Evolutionary conservation across 495 filamentous ascomycete species (phyloP).

Genomic region (Penicillium odoratum): DNA sequence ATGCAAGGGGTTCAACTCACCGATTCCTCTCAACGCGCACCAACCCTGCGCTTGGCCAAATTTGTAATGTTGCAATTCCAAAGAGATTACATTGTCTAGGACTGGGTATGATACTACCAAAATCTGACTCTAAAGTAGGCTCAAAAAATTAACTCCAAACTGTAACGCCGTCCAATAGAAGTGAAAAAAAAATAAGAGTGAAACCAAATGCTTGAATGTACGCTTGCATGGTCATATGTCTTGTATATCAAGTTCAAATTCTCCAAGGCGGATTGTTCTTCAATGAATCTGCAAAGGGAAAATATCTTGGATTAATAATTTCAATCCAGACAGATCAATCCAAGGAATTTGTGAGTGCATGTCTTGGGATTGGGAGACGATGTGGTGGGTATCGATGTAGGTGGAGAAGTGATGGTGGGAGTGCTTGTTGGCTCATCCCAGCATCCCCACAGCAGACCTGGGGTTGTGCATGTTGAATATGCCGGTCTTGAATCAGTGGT

Average conservation of each 20-base stretch:
- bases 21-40: neutral
- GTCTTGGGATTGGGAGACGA: neutral
- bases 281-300: neutral
- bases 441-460: slow-evolving; percentile 3
- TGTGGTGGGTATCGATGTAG: neutral
- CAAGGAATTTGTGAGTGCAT: neutral
- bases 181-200: neutral
- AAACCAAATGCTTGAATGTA: neutral
- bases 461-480: neutral
- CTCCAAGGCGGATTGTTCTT: neutral
- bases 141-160: neutral
- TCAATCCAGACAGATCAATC: neutral
- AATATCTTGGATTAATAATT: neutral
- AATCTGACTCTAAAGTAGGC: neutral
- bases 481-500: neutral
- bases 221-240: neutral
- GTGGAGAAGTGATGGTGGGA: neutral
- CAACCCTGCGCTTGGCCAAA: neutral
- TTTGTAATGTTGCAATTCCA: neutral
- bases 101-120: neutral
- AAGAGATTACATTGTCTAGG: neutral
- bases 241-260: neutral
- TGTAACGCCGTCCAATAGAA: neutral
- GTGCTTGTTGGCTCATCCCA: neutral
- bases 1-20: neutral